These are phyloP conservation scores for Colletotrichum chrysophilum DNA, from an alignment of 2,329 filamentous ascomycete species.

Conservation along the genomic window DNA sequence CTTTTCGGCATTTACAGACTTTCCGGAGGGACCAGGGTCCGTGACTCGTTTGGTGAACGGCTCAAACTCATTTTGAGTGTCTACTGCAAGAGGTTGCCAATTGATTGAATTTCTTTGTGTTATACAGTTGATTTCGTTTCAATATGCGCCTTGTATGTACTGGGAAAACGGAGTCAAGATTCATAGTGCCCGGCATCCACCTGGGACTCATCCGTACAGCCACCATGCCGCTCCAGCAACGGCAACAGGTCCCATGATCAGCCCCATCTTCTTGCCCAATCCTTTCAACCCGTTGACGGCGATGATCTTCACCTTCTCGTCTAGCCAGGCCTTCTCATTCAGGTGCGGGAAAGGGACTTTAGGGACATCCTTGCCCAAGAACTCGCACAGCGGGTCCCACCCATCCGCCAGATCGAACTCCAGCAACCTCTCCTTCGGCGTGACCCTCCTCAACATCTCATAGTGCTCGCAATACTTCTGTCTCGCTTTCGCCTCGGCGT, in stretches of 20 bases:
- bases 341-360: conserved; percentile 3
- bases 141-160: neutral
- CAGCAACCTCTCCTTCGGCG: conserved; percentile 20
- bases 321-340: conserved; percentile 2
- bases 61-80: neutral
- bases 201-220: neutral
- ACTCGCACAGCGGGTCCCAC: conserved; percentile 24
- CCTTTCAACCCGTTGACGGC: neutral
- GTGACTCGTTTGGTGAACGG: neutral
- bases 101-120: no score
- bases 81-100: neutral
- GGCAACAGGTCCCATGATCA: neutral
- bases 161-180: neutral
- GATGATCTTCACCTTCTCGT: neutral
- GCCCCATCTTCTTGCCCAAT: neutral
- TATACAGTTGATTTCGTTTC: neutral
- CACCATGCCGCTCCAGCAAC: neutral
- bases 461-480: conserved; percentile 13
- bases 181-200: neutral
- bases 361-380: conserved; percentile 19
- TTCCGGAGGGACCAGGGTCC: neutral
- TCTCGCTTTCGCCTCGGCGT: neutral
- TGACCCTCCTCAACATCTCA: neutral
- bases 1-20: neutral
- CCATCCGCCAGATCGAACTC: conserved; percentile 22